Evolutionary conservation across 805 yeast genomes (phyloP).

Genomic region (Candida dendrica): DNA sequence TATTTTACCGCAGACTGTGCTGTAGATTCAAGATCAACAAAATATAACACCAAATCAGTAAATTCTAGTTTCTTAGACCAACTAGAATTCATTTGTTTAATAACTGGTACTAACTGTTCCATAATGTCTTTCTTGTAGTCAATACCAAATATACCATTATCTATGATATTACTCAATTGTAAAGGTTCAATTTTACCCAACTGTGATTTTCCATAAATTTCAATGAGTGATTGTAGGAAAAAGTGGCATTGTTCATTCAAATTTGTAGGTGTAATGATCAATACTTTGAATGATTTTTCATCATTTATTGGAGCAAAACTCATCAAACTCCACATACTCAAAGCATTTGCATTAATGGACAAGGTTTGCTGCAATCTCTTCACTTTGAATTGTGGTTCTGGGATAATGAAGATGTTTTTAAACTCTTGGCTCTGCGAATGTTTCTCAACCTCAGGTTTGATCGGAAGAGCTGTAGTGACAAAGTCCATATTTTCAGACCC

Average conservation of each 20-base stretch:
- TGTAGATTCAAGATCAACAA: conserved; percentile 12
- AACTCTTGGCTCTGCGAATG: neutral
- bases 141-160: conserved; percentile 7
- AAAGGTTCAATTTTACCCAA: conserved; percentile 35
- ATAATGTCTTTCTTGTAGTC: neutral
- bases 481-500: neutral
- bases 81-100: neutral
- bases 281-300: conserved; percentile 43
- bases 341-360: conserved; percentile 40
- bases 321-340: conserved; percentile 49
- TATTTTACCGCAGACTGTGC: conserved; percentile 40
- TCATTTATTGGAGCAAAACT: conserved; percentile 47
- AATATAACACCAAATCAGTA: conserved; percentile 11
- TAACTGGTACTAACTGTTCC: neutral
- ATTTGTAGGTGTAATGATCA: conserved; percentile 33
- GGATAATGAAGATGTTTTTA: conserved; percentile 25
- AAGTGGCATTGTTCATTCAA: conserved; percentile 21
- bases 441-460: neutral
- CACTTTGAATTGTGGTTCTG: conserved; percentile 28
- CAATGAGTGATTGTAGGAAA: conserved; percentile 34
- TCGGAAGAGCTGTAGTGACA: conserved; percentile 1
- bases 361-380: conserved; percentile 31
- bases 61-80: conserved; percentile 2
- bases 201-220: conserved; percentile 39
- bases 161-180: conserved; percentile 17